Evolutionary conservation across 352 stramenopile genomes (phyloP).

Genomic region (Phytophthora colocasiae): DNA sequence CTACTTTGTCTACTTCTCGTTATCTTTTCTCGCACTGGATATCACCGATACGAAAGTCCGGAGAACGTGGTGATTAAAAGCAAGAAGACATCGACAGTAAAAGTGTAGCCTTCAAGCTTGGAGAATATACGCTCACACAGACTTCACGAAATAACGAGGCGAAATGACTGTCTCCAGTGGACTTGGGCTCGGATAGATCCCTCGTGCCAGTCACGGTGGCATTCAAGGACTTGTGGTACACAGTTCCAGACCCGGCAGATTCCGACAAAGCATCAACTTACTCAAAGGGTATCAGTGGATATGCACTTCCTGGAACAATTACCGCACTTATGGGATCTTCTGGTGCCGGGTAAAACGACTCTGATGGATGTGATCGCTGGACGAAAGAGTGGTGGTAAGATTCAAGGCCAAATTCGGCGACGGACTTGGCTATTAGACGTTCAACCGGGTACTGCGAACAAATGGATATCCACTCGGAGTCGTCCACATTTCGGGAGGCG

Average conservation of each 20-base stretch:
- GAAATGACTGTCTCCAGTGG: not conserved
- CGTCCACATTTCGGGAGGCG: conserved; percentile 18
- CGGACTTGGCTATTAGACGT: conserved; percentile 16
- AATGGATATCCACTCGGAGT: conserved; percentile 24
- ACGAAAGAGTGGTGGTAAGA: conserved; percentile 20
- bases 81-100: not conserved
- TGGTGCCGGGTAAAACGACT: conserved; percentile 27
- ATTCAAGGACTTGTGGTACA: conserved; percentile 27
- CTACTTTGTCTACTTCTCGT: conserved; percentile 24
- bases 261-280: conserved; percentile 19
- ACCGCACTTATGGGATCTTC: conserved; percentile 28
- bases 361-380: conserved; percentile 26
- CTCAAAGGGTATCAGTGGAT: conserved; percentile 26
- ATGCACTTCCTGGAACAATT: conserved; percentile 15
- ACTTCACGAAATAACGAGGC: conserved; percentile 4
- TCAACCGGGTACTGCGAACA: conserved; percentile 27
- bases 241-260: conserved; percentile 11
- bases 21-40: conserved; percentile 23
- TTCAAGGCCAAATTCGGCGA: conserved; percentile 16
- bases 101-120: not conserved
- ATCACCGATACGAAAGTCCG: conserved; percentile 25
- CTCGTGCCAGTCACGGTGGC: conserved; percentile 16
- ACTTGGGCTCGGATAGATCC: too few species aligned
- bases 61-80: conserved; percentile 7
- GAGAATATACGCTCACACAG: conserved; percentile 5